Evolutionary conservation across 768 basidiomycete species (phyloP).

Genomic region (Lentinula lateritia): DNA sequence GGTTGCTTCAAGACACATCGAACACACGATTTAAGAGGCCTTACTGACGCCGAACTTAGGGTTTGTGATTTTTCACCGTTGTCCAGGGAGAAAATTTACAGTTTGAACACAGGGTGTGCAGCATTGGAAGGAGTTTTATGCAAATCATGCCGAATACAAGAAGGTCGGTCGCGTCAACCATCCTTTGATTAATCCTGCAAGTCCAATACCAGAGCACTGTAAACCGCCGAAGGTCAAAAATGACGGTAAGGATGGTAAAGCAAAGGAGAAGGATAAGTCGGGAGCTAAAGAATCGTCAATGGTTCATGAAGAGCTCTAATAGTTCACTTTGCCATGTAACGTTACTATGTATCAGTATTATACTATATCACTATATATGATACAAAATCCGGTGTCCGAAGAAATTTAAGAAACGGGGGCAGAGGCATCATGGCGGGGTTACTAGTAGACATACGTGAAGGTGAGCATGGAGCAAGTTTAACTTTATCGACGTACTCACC

Average conservation of each 20-base stretch:
- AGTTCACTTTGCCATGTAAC: slow-evolving; percentile 22
- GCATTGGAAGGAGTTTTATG: slow-evolving; percentile 91
- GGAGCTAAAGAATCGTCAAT: slow-evolving; percentile 2
- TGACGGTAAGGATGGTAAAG: slow-evolving; percentile 19
- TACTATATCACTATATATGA: not conserved
- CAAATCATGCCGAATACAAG: slow-evolving; percentile 70
- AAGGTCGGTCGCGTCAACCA: slow-evolving; percentile 77
- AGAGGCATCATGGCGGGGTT: not conserved
- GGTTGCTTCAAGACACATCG: slow-evolving; percentile 89
- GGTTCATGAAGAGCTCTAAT: slow-evolving; percentile 15
- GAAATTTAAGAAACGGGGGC: not conserved
- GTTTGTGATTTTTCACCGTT: slow-evolving; percentile 34
- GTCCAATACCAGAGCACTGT: slow-evolving; percentile 70
- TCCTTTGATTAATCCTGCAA: slow-evolving; percentile 68
- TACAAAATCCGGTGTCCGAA: not conserved
- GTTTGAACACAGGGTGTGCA: slow-evolving; percentile 51
- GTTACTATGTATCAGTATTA: not conserved
- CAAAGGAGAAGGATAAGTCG: not conserved
- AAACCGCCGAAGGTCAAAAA: slow-evolving; percentile 42
- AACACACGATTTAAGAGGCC: slow-evolving; percentile 85
- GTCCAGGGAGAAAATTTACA: too few relatives aligned
- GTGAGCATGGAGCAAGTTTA: not conserved
- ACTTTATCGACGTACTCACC: slow-evolving; percentile 14
- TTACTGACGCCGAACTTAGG: slow-evolving; percentile 63
- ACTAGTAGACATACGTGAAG: not conserved